A percentile compares a stretch with the other conserved stretches of the same genome.
phyloP scores from a whole-genome alignment of 2,329 filamentous ascomycete species.

The Pestalotiopsis sp. region DNA sequence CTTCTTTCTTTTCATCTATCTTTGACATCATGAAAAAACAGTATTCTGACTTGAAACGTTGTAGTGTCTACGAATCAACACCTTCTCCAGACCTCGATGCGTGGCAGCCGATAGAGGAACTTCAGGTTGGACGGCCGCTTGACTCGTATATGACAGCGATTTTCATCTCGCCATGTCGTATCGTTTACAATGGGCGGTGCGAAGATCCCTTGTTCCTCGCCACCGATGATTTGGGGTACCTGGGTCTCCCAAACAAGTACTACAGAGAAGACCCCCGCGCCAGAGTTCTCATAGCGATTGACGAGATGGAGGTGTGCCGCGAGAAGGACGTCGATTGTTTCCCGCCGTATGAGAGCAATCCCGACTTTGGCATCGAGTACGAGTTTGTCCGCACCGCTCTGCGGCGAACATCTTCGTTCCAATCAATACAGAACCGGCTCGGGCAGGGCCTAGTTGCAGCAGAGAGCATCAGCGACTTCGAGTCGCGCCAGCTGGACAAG shows the following conservation, averaged over 20 bases:
- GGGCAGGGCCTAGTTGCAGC: not conserved
- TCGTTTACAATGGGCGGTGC: not conserved
- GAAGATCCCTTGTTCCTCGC: not conserved
- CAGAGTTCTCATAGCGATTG: not conserved
- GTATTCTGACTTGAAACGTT: not conserved
- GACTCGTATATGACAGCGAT: conserved; percentile 1
- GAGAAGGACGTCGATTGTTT: not conserved
- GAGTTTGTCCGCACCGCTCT: not conserved
- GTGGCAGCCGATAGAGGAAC: not conserved
- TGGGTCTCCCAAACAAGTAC: not conserved
- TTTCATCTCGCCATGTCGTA: conserved; percentile 5
- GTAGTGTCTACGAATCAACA: not conserved
- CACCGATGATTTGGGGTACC: not conserved
- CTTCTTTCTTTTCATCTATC: not conserved
- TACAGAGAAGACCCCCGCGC: not conserved
- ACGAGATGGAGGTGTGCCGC: not conserved
- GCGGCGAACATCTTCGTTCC: not conserved
- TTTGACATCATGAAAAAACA: not conserved
- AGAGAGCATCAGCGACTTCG: conserved; percentile 3
- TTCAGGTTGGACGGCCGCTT: not conserved
- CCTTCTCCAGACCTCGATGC: not conserved
- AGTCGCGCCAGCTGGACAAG: not conserved
- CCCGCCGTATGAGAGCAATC: not conserved
- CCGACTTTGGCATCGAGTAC: not conserved
- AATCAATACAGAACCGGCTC: not conserved